Conservation (phyloP, 768 basidiomycete genomes). For the Bullera alba region DNA sequence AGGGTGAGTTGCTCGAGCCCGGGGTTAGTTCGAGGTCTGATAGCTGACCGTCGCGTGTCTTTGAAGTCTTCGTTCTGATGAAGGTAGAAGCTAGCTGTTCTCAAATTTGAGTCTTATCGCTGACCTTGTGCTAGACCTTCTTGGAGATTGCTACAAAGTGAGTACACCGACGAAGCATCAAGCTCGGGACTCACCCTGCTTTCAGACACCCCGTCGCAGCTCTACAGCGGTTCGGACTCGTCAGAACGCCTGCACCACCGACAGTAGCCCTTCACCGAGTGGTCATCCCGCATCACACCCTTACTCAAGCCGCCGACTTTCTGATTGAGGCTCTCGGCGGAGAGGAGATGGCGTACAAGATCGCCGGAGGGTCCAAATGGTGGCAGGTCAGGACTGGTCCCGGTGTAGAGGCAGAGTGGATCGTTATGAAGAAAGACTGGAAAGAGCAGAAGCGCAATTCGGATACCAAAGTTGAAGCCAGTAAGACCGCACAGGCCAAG, state of each 20-base stretch:
- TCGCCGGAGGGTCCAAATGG: conserved; percentile 90
- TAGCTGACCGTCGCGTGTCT: neutral
- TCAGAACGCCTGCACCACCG: conserved; percentile 74
- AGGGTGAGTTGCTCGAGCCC: conserved; percentile 47
- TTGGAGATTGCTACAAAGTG: conserved; percentile 58
- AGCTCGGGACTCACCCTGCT: conserved; percentile 41
- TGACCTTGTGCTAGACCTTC: conserved; percentile 53
- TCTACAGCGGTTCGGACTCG: conserved; percentile 66
- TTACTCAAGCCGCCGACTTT: conserved; percentile 64
- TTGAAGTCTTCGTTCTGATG: conserved; percentile 60
- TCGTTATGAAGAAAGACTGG: conserved; percentile 77
- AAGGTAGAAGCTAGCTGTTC: conserved; percentile 42
- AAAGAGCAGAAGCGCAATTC: conserved; percentile 48
- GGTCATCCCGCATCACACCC: conserved; percentile 65
- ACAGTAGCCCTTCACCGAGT: conserved; percentile 69
- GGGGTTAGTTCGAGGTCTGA: neutral
- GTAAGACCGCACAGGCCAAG: conserved; percentile 30
- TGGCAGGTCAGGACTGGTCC: conserved; percentile 86
- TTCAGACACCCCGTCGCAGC: conserved; percentile 74
- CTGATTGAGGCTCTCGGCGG: conserved; percentile 78
- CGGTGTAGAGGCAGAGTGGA: conserved; percentile 85
- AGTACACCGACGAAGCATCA: neutral
- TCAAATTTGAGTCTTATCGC: neutral
- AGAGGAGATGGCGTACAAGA: conserved; percentile 57
- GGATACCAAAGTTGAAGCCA: conserved; percentile 29